Evolutionary conservation across 2,329 filamentous ascomycete genomes (phyloP).

Genomic region (Colletotrichum sp.): DNA sequence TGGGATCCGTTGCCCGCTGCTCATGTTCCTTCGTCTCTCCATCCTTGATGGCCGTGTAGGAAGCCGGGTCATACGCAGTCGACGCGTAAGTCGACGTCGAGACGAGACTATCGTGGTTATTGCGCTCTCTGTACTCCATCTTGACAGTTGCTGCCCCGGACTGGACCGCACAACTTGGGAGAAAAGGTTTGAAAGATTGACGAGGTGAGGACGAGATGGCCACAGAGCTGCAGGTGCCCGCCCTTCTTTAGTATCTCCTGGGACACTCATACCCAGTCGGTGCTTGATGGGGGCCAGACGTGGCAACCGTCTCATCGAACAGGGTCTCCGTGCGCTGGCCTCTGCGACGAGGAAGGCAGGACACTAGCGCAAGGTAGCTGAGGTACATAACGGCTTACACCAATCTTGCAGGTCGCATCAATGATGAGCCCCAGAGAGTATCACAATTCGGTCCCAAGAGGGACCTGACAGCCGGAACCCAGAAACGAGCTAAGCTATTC

Average conservation of each 20-base stretch:
- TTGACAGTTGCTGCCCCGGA: conserved; percentile 10
- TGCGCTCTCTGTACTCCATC: conserved; percentile 13
- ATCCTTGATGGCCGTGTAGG: conserved; percentile 20
- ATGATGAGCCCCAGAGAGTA: not conserved
- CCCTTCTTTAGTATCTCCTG: conserved; percentile 17
- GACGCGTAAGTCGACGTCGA: conserved; percentile 14
- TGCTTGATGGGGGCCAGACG: not conserved
- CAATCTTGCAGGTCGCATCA: not conserved
- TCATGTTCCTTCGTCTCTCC: conserved; percentile 6
- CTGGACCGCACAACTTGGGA: not conserved
- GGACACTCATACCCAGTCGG: not conserved
- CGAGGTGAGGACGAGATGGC: not conserved
- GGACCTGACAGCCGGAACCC: not conserved
- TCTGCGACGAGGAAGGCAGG: not conserved
- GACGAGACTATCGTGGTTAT: not conserved
- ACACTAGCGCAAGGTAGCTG: not conserved
- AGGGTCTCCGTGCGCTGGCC: conserved; percentile 15
- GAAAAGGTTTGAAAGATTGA: not conserved
- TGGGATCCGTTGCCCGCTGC: conserved; percentile 8
- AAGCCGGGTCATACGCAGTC: conserved; percentile 14
- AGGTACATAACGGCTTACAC: conserved; percentile 16
- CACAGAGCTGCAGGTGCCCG: not conserved
- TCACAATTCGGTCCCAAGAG: conserved; percentile 2
- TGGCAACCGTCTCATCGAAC: not conserved
- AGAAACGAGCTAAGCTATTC: not conserved